Evolutionary conservation across 257 asterid species (phyloP).

Genomic region (Solanum sitiens): DNA sequence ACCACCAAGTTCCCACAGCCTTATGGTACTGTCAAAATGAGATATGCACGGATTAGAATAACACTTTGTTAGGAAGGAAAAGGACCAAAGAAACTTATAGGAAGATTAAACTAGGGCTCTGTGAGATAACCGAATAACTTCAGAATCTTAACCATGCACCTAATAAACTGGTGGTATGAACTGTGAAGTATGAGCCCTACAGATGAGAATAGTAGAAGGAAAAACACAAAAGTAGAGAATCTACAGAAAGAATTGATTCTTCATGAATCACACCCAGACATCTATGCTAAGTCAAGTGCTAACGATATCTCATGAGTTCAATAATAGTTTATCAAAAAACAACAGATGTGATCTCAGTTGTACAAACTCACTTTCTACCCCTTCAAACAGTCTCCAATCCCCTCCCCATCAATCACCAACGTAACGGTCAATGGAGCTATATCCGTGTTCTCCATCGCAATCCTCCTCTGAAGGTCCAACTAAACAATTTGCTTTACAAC

Average conservation of each 20-base stretch:
- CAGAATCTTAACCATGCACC: not conserved
- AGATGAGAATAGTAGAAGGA: not conserved
- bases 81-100: not conserved
- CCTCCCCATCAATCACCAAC: not conserved
- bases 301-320: not conserved
- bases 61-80: not conserved
- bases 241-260: not conserved
- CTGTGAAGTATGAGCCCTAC: not conserved
- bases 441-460: not conserved
- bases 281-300: not conserved
- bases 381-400: not conserved
- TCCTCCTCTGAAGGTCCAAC: not conserved
- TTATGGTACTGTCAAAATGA: slow-evolving; percentile 57
- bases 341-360: not conserved
- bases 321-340: not conserved
- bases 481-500: not conserved
- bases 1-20: slow-evolving; percentile 85
- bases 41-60: slow-evolving; percentile 8
- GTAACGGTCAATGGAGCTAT: not conserved
- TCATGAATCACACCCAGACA: not conserved
- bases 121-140: not conserved
- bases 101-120: not conserved
- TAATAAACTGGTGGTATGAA: not conserved
- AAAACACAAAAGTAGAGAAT: not conserved
- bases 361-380: not conserved